A percentile compares a stretch with the other conserved stretches of the same genome.
phyloP scores from a whole-genome alignment of 75 land plant species.

The Pinus tabuliformis region DNA sequence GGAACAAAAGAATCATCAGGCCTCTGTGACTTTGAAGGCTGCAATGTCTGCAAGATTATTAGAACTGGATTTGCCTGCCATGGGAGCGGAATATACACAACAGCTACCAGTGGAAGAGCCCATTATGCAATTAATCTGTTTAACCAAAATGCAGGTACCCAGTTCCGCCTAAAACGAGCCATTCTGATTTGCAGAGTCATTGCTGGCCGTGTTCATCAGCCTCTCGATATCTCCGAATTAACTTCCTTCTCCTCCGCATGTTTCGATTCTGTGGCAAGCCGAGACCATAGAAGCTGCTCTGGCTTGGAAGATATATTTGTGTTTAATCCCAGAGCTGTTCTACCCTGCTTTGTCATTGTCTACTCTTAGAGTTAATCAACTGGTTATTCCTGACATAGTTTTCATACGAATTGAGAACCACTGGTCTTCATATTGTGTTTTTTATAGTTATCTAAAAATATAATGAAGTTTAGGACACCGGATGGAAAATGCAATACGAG shows the following conservation, averaged over 20 bases:
- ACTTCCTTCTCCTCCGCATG: background rate
- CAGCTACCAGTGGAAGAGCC: conserved; percentile 79
- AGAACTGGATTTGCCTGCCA: conserved; percentile 62
- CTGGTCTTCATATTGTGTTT: too few species aligned
- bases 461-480: too few species aligned
- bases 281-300: background rate
- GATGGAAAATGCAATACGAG: too few species aligned
- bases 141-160: background rate
- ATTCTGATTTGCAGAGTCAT: conserved; percentile 86
- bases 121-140: conserved; percentile 40
- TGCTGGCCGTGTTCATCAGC: conserved; percentile 57
- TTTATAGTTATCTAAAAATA: too few species aligned
- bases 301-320: background rate
- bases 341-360: background rate
- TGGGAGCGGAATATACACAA: conserved; percentile 73
- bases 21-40: conserved; percentile 53
- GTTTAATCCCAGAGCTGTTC: background rate
- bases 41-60: conserved; percentile 69
- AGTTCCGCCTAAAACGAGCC: conserved; percentile 32
- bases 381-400: too few species aligned
- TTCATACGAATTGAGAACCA: too few species aligned
- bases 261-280: conserved; percentile 5
- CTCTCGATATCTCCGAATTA: background rate
- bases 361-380: background rate
- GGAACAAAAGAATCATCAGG: conserved; percentile 57